Base-by-base conservation (phyloP, 352 stramenopile species). In the Phytopythium mirpurense region DNA sequence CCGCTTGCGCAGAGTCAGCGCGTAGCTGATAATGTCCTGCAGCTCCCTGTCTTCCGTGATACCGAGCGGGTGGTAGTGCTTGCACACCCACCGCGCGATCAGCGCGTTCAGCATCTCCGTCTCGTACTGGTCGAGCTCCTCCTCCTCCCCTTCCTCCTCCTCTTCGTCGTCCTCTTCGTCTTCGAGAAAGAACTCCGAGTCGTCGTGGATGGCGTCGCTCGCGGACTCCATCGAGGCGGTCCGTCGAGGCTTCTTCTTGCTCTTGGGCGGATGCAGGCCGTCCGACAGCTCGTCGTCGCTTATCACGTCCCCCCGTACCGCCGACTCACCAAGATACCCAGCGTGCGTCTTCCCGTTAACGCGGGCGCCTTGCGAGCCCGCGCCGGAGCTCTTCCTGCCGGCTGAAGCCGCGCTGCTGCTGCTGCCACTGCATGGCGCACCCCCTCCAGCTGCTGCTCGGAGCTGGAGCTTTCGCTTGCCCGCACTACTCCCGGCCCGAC, bases 151-250 rank as follows among this genome's bases (percentile, higher is more conserved):
- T n/a, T n/a, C n/a, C 54, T 49, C 21, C 29, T 51, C 41, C 37
- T 45, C 21, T 19, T 34, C 9, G 40, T 54, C 21, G n/a, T 29
- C 5, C 51, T 49, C 37, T 51, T 60, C 36, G 29, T 58, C 21
- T 32, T 32, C 7, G 49, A 55, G 38, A 53, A 56, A 29, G 53
- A 65, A 60, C 46, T 35, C 53, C 32, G 18, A 35, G 47, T 96
- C 87, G 41, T 94, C 82, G 54, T 94, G 82, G 59, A 96, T 95
- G 15, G 76, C 90, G 62, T 95, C 56, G 7, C 36, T 47, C 8
- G n/a, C 47, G 11, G 47, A 35, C 31, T 32, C 47, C 21, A 54
- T 27, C 10, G 47, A 54, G 3, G 21, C 47, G 15, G 47, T 27
- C 5, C 47, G 11, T 31, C 35, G 19, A 5, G 24, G 14, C 24